Evolutionary conservation across 768 basidiomycete species (phyloP), one percentile per base, ranked within the genome.

Genomic region (Chiua virens): DNA sequence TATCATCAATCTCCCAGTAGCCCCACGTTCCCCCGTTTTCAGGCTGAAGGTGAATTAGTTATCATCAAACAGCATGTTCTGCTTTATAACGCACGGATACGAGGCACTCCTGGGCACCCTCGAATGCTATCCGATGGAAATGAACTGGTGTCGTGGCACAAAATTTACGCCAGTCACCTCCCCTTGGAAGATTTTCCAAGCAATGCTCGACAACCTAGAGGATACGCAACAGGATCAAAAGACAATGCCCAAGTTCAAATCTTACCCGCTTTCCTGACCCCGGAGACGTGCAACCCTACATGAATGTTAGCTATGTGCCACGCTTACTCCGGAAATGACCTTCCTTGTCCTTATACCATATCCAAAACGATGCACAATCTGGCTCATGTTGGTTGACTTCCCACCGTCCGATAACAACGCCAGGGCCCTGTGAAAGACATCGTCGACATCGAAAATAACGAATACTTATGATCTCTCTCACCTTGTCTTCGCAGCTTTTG

Each of bases 121-220:
- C 21, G 36, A 68, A 71, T 20, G 62, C 58, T 48, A 68, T 43
- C 7, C 57, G 54, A n/a, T 17, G 53, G 51, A 71, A 68, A 11
- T 30, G 47, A 1, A 48, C 61, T 0, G 69, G 69, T 2, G 69
- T 71, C 8, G 68, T 69, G 14, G 70, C 64, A 43, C 70, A 71
- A 42, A 71, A 65, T 42, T 62, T 57, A 10, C 56, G 53, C 68
- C 69, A 71, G 22, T 64, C 62, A 15, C 58, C 45, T 7, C 67
- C 64, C 8, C 6, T 4, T 8, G 63, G 67, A 15, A 71, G 57
- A 17, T 66, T 63, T n/a, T 62, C 59, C 8, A 71, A 43, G 39
- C 55, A 64, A 2, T 68, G 63, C 20, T 71, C 66, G 45, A 69
- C 59, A 23, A 59, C n/a, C n/a, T n/a, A n/a, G n/a, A n/a, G n/a